Conservation (phyloP, 1,284 basidiomycete species). For the Moesziomyces sp. region DNA sequence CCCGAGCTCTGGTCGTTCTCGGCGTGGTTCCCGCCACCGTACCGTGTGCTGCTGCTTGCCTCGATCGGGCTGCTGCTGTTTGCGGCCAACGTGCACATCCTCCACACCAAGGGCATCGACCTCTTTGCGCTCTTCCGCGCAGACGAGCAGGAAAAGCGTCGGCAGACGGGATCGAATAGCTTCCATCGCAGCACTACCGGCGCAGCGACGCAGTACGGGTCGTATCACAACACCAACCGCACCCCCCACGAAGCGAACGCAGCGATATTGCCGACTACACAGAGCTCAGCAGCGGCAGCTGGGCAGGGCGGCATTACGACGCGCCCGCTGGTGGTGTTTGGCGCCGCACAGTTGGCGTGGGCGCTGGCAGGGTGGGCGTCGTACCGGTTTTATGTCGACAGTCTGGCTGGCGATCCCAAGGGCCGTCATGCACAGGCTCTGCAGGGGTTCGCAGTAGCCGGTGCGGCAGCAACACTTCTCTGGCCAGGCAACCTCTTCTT, state of each 20-base stretch:
- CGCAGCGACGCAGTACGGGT: constrained; percentile 29
- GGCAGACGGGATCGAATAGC: neutral
- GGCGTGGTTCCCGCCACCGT: constrained; percentile 60
- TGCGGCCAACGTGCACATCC: constrained; percentile 47
- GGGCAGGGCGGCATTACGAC: constrained; percentile 2
- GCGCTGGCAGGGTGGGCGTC: constrained; percentile 55
- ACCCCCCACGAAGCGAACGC: constrained; percentile 12
- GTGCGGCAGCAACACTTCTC: constrained; percentile 32
- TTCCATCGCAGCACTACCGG: constrained; percentile 14
- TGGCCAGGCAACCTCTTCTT: constrained; percentile 60
- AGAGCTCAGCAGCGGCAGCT: no score
- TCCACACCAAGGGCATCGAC: constrained; percentile 55
- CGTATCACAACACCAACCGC: constrained; percentile 23
- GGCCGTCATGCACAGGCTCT: constrained; percentile 59
- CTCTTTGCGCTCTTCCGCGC: constrained; percentile 35
- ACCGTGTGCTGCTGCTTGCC: constrained; percentile 62
- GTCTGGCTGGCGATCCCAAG: constrained; percentile 41
- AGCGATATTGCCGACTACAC: constrained; percentile 13
- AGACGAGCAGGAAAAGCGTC: constrained; percentile 26
- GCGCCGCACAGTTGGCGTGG: constrained; percentile 41
- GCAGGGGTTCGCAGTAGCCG: constrained; percentile 55
- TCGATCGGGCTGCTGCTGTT: constrained; percentile 58
- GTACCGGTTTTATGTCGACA: constrained; percentile 58
- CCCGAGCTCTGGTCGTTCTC: constrained; percentile 48
- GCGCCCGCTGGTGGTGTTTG: constrained; percentile 38